A percentile compares a stretch with the other conserved stretches of the same genome.
Evolutionary conservation across 192 early-diverging fungal species (phyloP).

Genomic region (Oehlia diaphana): DNA sequence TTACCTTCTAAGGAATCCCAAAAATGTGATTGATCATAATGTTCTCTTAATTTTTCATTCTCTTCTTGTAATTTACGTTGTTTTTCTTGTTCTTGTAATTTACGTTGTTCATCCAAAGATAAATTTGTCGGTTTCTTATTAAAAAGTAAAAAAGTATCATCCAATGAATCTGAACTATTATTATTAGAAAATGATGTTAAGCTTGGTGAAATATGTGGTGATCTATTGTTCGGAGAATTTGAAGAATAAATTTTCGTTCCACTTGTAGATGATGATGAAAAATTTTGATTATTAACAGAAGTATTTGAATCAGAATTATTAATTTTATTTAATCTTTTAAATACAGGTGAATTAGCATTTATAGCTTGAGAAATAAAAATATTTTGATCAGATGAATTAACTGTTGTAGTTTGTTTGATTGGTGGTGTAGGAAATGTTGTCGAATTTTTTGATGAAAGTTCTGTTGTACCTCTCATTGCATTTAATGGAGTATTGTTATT

Average conservation of each 20-base stretch:
- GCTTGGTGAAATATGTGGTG: neutral
- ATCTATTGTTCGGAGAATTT: neutral
- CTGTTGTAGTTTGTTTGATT: too few relatives aligned
- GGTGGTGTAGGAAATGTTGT: neutral
- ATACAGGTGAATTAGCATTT: conserved; percentile 13
- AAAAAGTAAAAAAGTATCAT: conserved; percentile 9
- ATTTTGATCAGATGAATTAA: neutral
- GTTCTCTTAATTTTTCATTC: neutral
- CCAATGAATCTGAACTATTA: neutral
- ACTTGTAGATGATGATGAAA: neutral
- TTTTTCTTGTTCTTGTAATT: conserved; percentile 16
- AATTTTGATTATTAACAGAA: neutral
- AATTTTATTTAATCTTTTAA: conserved; percentile 15
- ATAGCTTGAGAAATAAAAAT: neutral
- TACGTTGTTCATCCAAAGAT: conserved; percentile 6
- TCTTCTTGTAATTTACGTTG: conserved; percentile 12
- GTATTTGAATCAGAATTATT: neutral
- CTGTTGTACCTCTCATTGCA: neutral
- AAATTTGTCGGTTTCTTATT: conserved; percentile 1
- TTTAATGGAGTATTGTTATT: neutral
- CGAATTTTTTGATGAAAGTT: neutral
- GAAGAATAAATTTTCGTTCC: neutral
- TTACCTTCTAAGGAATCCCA: conserved; percentile 19
- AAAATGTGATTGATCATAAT: conserved; percentile 15
- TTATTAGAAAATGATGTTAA: neutral